A percentile compares a stretch with the other conserved stretches of the same genome.
phyloP scores from a whole-genome alignment of 2,329 filamentous ascomycete species.

The Pseudopithomyces chartarum region DNA sequence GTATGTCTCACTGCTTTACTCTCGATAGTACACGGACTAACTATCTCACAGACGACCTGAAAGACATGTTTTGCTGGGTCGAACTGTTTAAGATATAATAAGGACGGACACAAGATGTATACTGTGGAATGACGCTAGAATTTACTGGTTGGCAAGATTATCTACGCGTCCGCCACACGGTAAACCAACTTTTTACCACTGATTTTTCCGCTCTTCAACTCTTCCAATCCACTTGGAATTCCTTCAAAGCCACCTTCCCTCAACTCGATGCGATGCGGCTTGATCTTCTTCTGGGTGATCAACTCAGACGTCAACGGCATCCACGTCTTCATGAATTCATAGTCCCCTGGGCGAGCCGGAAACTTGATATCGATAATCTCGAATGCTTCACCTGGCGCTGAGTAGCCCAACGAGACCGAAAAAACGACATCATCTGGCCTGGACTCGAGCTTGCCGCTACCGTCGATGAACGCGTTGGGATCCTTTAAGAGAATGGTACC shows the following conservation, averaged over 20 bases:
- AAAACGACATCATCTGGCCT: conserved; percentile 7
- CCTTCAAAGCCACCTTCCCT: conserved; percentile 22
- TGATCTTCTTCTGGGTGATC: conserved; percentile 20
- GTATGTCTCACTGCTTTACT: background rate
- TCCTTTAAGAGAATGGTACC: conserved; percentile 9
- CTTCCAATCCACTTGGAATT: conserved; percentile 20
- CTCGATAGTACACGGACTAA: background rate
- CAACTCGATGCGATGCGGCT: conserved; percentile 21
- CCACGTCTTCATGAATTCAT: conserved; percentile 20
- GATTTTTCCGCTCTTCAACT: conserved; percentile 23
- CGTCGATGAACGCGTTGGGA: background rate
- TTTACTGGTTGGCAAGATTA: background rate
- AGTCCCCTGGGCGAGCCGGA: conserved; percentile 18
- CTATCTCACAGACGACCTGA: background rate
- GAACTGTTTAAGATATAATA: conserved; percentile 2
- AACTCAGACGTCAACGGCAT: conserved; percentile 13
- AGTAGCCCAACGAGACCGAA: conserved; percentile 13
- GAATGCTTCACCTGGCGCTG: conserved; percentile 8
- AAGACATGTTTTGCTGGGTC: conserved; percentile 8
- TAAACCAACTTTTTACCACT: conserved; percentile 29
- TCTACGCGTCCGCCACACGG: conserved; percentile 15
- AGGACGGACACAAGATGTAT: background rate
- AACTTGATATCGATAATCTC: conserved; percentile 1
- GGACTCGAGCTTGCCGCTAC: background rate
- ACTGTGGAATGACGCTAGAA: background rate